Evolutionary conservation across 2,329 filamentous ascomycete genomes (phyloP), one percentile per base, ranked within the genome.

Genomic region (Paracorniculantispora psalliotae): DNA sequence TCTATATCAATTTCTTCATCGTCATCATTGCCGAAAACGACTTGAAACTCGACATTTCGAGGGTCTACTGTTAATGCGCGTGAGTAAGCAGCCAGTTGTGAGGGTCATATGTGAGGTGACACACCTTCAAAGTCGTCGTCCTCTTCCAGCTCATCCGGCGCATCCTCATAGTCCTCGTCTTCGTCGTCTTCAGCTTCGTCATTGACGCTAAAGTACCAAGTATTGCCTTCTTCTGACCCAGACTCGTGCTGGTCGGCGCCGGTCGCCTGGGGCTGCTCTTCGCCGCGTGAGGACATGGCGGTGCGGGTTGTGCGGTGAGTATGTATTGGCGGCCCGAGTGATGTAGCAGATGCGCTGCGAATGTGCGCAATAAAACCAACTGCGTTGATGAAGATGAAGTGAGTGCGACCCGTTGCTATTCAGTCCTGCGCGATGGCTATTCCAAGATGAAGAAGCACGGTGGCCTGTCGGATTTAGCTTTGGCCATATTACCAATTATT

Each of bases 131-230:
- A 65, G 26, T 62, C 59, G 12, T 64, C 61, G 12, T 64, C 60
- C 23, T 61, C 57, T 43, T 63, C 64, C 37, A 67, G 61, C 39
- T 67, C 61, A 30, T 64, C 59, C 12, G 70, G 67, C 13, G 69
- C 67, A 17, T 69, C 69, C 17, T 72, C 71, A 2, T 72, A 68
- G 1, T 71, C 71, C 1, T 64, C 61, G 17, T 64, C 62, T 21
- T 66, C 64, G 3, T 62, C 63, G 19, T 65, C 65, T 17, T 62
- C 62, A 12, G 52, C 33, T 8, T 54, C 58, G 6, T 60, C 54
- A 21, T 61, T 47, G 26, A 59, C 13, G 21, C 30, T 54, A 43
- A 33, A 59, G 50, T 59, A 59, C 57, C 50, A 59, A 7, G 43
- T 54, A 19, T 39, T 59, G 9, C 56, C 56, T 26, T 41, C 47